A percentile compares a stretch with the other conserved stretches of the same genome.
Conservation (phyloP, 495 filamentous ascomycete species). For the Lophiostoma macrostomum region DNA sequence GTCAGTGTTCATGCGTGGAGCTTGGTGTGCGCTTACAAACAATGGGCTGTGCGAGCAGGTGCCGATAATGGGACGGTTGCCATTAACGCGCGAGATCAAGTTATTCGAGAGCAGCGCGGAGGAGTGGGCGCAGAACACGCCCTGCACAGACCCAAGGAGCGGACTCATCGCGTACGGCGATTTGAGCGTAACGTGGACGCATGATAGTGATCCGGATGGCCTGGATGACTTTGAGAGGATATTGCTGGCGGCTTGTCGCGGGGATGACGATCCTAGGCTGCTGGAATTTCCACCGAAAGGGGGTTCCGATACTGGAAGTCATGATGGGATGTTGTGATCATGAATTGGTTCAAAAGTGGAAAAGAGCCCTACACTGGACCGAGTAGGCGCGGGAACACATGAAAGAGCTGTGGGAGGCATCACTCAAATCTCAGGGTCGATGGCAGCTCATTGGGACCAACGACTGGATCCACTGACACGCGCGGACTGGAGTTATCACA, state of each 20-base stretch:
- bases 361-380: too few relatives aligned
- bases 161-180: conserved; percentile 13
- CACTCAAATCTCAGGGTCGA: too few relatives aligned
- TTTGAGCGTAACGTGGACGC: background rate
- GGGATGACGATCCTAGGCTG: conserved; percentile 15
- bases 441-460: too few relatives aligned
- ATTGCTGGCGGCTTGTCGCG: conserved; percentile 24
- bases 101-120: conserved; percentile 7
- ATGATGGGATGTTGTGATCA: too few relatives aligned
- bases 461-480: too few relatives aligned
- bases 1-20: conserved; percentile 20
- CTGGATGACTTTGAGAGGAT: conserved; percentile 17
- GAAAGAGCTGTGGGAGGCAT: too few relatives aligned
- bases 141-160: background rate
- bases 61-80: conserved; percentile 11
- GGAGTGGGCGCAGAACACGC: conserved; percentile 3
- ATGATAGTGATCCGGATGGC: background rate
- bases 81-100: conserved; percentile 1
- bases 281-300: too few relatives aligned
- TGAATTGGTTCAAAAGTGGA: too few relatives aligned
- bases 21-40: conserved; percentile 3
- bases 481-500: too few relatives aligned
- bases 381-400: too few relatives aligned
- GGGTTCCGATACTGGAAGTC: too few relatives aligned
- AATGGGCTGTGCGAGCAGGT: conserved; percentile 17